Base-by-base conservation (phyloP, 768 basidiomycete genomes). In the Suillus subluteus region DNA sequence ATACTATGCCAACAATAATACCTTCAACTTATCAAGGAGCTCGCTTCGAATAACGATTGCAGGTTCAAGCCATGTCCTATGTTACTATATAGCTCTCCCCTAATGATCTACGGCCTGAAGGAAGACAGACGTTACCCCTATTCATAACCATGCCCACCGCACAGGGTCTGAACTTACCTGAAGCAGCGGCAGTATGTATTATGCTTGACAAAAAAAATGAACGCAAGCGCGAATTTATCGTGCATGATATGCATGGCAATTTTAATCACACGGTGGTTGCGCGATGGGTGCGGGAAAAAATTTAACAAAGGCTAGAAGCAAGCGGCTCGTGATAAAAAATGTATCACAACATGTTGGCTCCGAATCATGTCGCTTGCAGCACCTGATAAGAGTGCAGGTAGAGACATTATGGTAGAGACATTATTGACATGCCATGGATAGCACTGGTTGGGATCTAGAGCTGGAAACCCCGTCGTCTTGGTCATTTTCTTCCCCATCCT, bases 401-500 rank as follows among this genome's bases (percentile, higher is more conserved):
- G 37, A 23, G 54, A 37, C 13, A 16, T 43, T 9, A 67, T 48
- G 30, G 15, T 43, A 16, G 44, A 23, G 54, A 46, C 13, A 16
- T 43, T 11, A 67, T 48, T n/a, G 9, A 46, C 26, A 41, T n/a
- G 37, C 64, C 30, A 32, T 40, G 35, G 35, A n/a, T 66, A 41
- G 30, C 30, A 43, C 59, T 38, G 30, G 30, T 58, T 56, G 70
- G 9, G 58, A 65, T 18, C 66, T 48, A 56, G 73, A 72, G 16
- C 32, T 65, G 16, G 48, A 65, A 43, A 68, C 68, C 37, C 63
- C 46, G 7, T 64, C 69, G 58, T 64, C 62, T 46, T 43, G 58
- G 12, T 58, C 54, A 32, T 62, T 63, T 35, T 65, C 67, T 50
- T 66, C 69, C 43, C 41, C 43, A 23, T 66, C 67, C 58, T 70